A percentile compares a stretch with the other conserved stretches of the same genome.
These are phyloP conservation scores for Mycena vulgaris DNA, from an alignment of 768 basidiomycete genomes.

Conservation along the genomic window DNA sequence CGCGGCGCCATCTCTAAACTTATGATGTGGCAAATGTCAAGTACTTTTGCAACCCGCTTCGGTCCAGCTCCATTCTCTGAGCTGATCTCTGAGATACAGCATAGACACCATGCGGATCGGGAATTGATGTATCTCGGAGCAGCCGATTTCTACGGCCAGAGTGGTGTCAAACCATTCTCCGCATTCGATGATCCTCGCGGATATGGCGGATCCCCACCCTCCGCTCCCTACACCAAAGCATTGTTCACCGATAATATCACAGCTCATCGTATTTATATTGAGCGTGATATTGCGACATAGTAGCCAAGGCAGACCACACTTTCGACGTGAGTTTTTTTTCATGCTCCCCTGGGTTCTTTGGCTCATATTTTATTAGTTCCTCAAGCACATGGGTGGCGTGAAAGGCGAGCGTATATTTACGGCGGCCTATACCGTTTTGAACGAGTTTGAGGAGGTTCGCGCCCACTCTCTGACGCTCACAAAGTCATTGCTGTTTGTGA, in stretches of 20 bases:
- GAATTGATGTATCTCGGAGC: constrained; percentile 21
- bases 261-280: constrained; percentile 7
- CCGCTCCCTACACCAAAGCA: background rate
- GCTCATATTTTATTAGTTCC: no score
- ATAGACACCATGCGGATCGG: background rate
- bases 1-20: constrained; percentile 7
- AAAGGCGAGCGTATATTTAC: no score
- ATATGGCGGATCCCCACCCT: constrained; percentile 3
- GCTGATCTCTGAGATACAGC: constrained; percentile 18
- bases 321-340: background rate
- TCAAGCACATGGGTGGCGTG: no score
- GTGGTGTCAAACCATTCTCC: background rate
- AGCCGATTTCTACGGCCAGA: background rate
- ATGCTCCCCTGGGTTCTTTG: background rate
- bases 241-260: background rate
- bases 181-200: constrained; percentile 5
- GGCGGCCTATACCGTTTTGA: no score
- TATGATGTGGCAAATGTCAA: constrained; percentile 12
- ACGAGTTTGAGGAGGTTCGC: background rate
- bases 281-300: background rate
- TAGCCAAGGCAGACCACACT: constrained; percentile 7
- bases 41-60: constrained; percentile 1
- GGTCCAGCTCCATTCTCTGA: constrained; percentile 20
- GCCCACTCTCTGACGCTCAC: background rate
- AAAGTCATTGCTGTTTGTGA: background rate